Conservation (phyloP, 2,329 filamentous ascomycete genomes). For the Cadophora sp. region DNA sequence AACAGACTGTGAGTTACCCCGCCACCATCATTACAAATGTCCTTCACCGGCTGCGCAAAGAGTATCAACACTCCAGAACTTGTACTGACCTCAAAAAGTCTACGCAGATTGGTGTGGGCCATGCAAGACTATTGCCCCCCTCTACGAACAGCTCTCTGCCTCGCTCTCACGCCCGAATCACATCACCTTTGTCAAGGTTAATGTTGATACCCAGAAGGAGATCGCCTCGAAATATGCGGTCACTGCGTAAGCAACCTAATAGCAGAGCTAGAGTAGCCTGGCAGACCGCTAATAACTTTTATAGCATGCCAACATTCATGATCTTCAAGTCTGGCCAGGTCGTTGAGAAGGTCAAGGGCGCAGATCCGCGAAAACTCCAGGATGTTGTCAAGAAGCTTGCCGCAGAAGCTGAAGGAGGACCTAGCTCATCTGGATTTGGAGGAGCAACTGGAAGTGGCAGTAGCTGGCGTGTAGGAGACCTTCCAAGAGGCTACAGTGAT, state of each 20-base stretch:
- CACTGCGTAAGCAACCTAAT: slow-evolving; percentile 58
- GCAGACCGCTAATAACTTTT: neutral
- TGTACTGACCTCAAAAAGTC: slow-evolving; percentile 59
- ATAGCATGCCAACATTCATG: slow-evolving; percentile 85
- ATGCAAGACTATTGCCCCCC: slow-evolving; percentile 82
- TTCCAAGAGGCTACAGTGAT: slow-evolving; percentile 83
- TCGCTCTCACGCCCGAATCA: slow-evolving; percentile 73
- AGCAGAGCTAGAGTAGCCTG: neutral
- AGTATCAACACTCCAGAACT: slow-evolving; percentile 12
- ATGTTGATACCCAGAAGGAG: slow-evolving; percentile 78
- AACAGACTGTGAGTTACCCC: slow-evolving; percentile 76
- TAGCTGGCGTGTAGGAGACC: slow-evolving; percentile 75
- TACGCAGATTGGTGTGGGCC: slow-evolving; percentile 87
- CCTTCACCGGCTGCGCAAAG: slow-evolving; percentile 5
- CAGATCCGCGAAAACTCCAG: slow-evolving; percentile 74
- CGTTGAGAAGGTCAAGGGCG: slow-evolving; percentile 74
- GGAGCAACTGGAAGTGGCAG: slow-evolving; percentile 49
- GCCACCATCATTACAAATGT: slow-evolving; percentile 39
- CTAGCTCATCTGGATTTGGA: slow-evolving; percentile 43
- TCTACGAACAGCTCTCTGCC: slow-evolving; percentile 78
- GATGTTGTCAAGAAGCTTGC: slow-evolving; percentile 74
- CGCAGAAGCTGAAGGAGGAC: slow-evolving; percentile 61
- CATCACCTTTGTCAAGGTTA: slow-evolving; percentile 87
- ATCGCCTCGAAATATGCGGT: slow-evolving; percentile 78
- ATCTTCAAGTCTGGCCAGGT: slow-evolving; percentile 78